Base-by-base conservation (phyloP, 208 protist species). In the Spongospora subterranea region DNA sequence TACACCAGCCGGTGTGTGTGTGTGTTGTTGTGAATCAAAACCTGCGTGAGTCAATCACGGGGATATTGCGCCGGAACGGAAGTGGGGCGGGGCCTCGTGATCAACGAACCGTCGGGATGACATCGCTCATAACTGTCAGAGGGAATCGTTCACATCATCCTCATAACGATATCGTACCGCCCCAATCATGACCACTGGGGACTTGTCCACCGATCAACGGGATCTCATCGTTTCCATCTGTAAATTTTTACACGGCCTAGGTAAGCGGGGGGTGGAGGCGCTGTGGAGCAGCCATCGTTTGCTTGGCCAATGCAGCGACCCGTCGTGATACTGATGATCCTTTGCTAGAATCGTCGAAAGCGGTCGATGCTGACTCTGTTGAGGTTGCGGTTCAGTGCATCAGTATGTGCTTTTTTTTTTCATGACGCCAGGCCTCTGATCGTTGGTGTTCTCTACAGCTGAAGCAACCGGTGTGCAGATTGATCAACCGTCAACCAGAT, bases 301-400 rank as follows among this genome's bases (percentile, higher is more conserved):
- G n/a, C n/a, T n/a, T n/a, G n/a, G n/a, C n/a, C n/a, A n/a, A n/a
- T n/a, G n/a, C n/a, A n/a, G n/a, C n/a, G n/a, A n/a, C n/a, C n/a
- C n/a, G n/a, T n/a, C n/a, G n/a, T n/a, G n/a, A n/a, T n/a, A n/a
- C n/a, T n/a, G n/a, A n/a, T 35, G 71, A 43, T 43, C 35, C 71
- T 35, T 20, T 82, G 6, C 71, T 20, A n/a, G 71, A 6, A 82
- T n/a, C 17, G n/a, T 39, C n/a, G 17, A 82, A 82, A 43, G 6
- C 71, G 71, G 35, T 82, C 71, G 71, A 82, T 35, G 40, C 71
- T 35, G 71, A 82, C 35, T 6, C 71, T 13, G 35, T 82, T n/a
- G 71, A 82, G 71, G 71, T 82, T n/a, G 71, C 71, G 17, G n/a
- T 82, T 35, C 71, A 82, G n/a, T 82, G 71, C 71, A 82, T 82